These are phyloP conservation scores for maize (Zea mays) DNA, from an alignment of 176 grass and related monocot species.

Conservation along the genomic window Zm-B73-REFERENCE-NAM-5.0 NC_050104.1:110920001-110920500, in stretches of 20 bases:
- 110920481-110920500: background rate
- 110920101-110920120: background rate
- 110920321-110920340: background rate
- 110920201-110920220: conserved; percentile 90
- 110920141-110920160: conserved; percentile 77
- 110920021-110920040: background rate
- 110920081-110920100: background rate
- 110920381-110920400: conserved; percentile 37
- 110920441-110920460: background rate
- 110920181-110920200: conserved; percentile 84
- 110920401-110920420: conserved; percentile 11
- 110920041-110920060: background rate
- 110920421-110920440: background rate
- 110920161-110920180: conserved; percentile 81
- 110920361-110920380: conserved; percentile 2
- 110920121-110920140: background rate
- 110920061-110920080: background rate
- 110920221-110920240: conserved; percentile 91
- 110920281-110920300: conserved; percentile 92
- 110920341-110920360: background rate
- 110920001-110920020: conserved; percentile 3
- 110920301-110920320: background rate
- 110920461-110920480: background rate
- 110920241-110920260: conserved; percentile 80
- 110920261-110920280: conserved; percentile 88